Evolutionary conservation across 345 rosid genomes (phyloP).

Genomic region (Dipteronia dyeriana): DNA sequence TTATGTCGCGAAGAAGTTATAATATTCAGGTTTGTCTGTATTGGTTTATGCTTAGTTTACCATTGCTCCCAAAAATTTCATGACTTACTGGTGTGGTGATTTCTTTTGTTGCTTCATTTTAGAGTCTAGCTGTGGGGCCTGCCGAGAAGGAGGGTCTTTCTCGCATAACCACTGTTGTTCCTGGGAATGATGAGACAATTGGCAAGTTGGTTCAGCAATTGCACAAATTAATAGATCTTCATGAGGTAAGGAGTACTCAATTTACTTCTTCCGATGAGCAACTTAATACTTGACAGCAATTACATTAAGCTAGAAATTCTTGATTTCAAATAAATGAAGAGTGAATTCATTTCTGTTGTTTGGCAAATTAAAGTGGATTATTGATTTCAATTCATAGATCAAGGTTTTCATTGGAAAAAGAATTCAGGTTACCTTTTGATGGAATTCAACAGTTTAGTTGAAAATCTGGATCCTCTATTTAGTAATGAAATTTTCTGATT

Average conservation of each 20-base stretch:
- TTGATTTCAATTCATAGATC: not conserved
- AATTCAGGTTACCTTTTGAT: not conserved
- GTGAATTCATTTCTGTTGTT: not conserved
- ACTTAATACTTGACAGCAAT: not conserved
- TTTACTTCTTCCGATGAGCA: not conserved
- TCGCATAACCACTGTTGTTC: slow-evolving; percentile 73
- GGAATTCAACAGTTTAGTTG: not conserved
- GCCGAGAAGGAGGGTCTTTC: slow-evolving; percentile 71
- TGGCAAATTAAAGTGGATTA: too few species aligned
- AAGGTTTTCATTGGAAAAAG: not conserved
- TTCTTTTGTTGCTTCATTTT: slow-evolving; percentile 2
- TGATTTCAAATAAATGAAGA: not conserved
- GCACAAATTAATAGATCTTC: slow-evolving; percentile 63
- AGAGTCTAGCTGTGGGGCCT: slow-evolving; percentile 78
- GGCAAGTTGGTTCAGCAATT: slow-evolving; percentile 70
- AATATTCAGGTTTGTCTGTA: slow-evolving; percentile 67
- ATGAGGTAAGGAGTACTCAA: slow-evolving; percentile 46
- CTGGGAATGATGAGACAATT: slow-evolving; percentile 73
- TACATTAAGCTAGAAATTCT: not conserved
- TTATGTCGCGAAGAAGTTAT: slow-evolving; percentile 83
- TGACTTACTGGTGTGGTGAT: slow-evolving; percentile 12
- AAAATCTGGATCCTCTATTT: too few species aligned
- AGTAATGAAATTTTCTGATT: too few species aligned
- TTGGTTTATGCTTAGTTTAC: slow-evolving; percentile 3
- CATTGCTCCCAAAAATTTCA: not conserved